Evolutionary conservation across 495 filamentous ascomycete genomes (phyloP).

Genomic region (Penicillium salamii): DNA sequence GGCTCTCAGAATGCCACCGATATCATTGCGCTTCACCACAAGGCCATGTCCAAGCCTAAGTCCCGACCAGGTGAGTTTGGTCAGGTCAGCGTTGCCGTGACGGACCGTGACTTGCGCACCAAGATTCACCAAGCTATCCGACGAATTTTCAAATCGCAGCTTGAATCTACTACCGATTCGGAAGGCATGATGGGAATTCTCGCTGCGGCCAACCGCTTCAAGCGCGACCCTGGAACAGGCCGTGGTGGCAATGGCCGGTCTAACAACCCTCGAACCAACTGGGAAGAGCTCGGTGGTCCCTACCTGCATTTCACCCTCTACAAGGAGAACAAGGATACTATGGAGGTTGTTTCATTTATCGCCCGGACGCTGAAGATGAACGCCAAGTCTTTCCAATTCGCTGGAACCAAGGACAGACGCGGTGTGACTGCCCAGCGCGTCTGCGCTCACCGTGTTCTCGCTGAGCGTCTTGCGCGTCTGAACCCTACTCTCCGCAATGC

Average conservation of each 20-base stretch:
- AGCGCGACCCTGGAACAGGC: slow-evolving; percentile 28
- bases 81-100: slow-evolving; percentile 42
- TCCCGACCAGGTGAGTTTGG: slow-evolving; percentile 42
- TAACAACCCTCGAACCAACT: slow-evolving; percentile 40
- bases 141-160: slow-evolving; percentile 61
- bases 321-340: slow-evolving; percentile 98
- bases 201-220: slow-evolving; percentile 44
- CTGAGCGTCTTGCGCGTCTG: slow-evolving; percentile 58
- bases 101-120: slow-evolving; percentile 59
- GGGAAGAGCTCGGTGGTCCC: slow-evolving; percentile 67
- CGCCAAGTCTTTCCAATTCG: slow-evolving; percentile 71
- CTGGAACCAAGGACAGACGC: slow-evolving; percentile 91
- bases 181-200: slow-evolving; percentile 59
- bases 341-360: slow-evolving; percentile 80
- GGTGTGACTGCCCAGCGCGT: slow-evolving; percentile 85
- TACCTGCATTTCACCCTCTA: slow-evolving; percentile 92
- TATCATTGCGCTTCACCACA: slow-evolving; percentile 44
- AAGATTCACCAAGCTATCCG: slow-evolving; percentile 65
- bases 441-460: slow-evolving; percentile 63
- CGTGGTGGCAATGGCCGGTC: slow-evolving; percentile 24
- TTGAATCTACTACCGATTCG: slow-evolving; percentile 60
- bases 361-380: slow-evolving; percentile 65
- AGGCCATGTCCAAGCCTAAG: slow-evolving; percentile 39
- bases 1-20: slow-evolving; percentile 35
- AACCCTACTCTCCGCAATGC: slow-evolving; percentile 62